These are phyloP conservation scores for Pythium folliculosum DNA, from an alignment of 352 stramenopile genomes.

Conservation along the genomic window DNA sequence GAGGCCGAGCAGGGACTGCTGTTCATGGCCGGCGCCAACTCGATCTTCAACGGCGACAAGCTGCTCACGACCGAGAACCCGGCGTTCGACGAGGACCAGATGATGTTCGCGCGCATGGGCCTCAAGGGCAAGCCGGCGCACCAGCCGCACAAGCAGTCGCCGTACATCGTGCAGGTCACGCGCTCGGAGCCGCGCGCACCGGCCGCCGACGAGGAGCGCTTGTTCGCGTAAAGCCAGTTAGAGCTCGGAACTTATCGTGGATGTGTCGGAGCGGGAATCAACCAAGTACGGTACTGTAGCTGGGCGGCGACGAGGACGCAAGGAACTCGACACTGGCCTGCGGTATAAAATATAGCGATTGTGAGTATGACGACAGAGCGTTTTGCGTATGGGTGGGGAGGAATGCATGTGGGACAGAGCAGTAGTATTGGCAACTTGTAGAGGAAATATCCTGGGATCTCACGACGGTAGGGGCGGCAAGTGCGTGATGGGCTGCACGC, in stretches of 20 bases:
- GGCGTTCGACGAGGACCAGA: slow-evolving; percentile 95
- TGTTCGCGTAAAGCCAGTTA: slow-evolving; percentile 31
- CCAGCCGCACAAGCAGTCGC: slow-evolving; percentile 79
- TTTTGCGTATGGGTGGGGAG: too few species aligned
- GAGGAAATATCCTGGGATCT: too few species aligned
- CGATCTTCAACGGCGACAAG: slow-evolving; percentile 98
- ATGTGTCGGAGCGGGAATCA: not conserved
- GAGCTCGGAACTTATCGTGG: not conserved
- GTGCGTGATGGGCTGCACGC: slow-evolving; percentile 5
- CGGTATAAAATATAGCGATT: slow-evolving; percentile 3
- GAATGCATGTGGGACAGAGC: too few species aligned
- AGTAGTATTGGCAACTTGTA: not conserved
- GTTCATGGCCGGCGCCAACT: slow-evolving; percentile 98
- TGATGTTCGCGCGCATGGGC: slow-evolving; percentile 94
- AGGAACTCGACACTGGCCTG: not conserved
- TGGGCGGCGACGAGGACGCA: not conserved
- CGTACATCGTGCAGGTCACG: slow-evolving; percentile 84
- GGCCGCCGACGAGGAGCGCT: slow-evolving; percentile 44
- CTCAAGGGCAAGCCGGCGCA: slow-evolving; percentile 96
- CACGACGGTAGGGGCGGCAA: not conserved
- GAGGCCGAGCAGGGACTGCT: slow-evolving; percentile 96
- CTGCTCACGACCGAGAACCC: slow-evolving; percentile 97
- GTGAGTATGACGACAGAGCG: not conserved
- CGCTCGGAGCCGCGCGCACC: slow-evolving; percentile 47
- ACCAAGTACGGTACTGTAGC: not conserved